Base-by-base conservation (phyloP, 31 red algal genomes). In the Odonthalia washingtoniensis region DNA sequence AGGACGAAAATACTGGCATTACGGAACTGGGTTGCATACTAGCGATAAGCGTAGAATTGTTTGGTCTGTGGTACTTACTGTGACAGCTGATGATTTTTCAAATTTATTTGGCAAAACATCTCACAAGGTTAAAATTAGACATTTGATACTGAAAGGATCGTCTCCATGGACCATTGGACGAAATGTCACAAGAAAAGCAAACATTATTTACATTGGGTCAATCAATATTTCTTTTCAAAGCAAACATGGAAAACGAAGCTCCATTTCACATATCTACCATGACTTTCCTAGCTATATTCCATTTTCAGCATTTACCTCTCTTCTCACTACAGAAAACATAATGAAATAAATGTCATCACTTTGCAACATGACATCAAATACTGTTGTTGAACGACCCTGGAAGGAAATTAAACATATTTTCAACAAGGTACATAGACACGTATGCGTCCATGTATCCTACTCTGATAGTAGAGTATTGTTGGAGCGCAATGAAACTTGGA, bases 401-500 rank as follows among this genome's bases (percentile, higher is more conserved):
- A 17, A 6, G 14, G 14, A 30, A 28, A 26, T 72, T 72, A 72
- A 72, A 72, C 14, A 9, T 12, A 26, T 72, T 37, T 9, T 72
- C 26, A 26, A 72, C 27, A 72, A 72, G 27, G 27, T 72, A 6
- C 67, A 72, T 21, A 57, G 21, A 57, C 9, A 14, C 12, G 49
- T 57, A 9, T 57, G 49, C 21, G 49, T 9, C 9, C 6, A 72
- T 34, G 0, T 46, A 30, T 49, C 72, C 3, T 75, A 75, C 32
- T 34, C 72, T 2, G 72, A 75, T 41, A 39, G 26, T 41, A 75
- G 40, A 6, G 27, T 39, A 37, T 36, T 77, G 3, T 14, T 77
- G 1, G 9, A 77, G 30, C 37, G 78, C 4, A 82, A 82, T 53
- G 26, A 68, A 6, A 6, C 40, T 5, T 82, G 78, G 78, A 67